Base-by-base conservation (phyloP, 306 rosid genomes). In the Abrus precatorius region DNA sequence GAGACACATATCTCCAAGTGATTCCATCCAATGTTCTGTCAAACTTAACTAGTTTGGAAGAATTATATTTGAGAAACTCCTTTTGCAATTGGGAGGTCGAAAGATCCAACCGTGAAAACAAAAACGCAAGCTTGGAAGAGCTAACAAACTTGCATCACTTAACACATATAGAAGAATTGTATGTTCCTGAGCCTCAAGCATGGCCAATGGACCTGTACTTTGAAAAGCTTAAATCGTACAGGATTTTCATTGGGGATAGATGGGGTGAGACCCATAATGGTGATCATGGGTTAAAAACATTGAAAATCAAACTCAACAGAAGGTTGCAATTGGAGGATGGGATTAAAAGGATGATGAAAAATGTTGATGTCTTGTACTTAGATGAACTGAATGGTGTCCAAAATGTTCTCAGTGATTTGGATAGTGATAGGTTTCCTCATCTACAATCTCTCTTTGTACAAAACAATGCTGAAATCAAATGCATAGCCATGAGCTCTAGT, bases 21-120 rank as follows among this genome's bases (percentile, higher is more conserved):
- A 36, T 63, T 63, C 69, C 69, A 36, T 11, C 48, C 30, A 13
- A 38, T 63, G 48, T 63, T 40, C 30, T 63, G 12, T 63, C 69
- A 27, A 63, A 63, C 1, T 38, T 63, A 41, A 7, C 48, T 12
- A 63, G 69, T 11, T 38, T 63, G 14, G 69, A 63, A 63, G 69
- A 63, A 38, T 13, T 63, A 63, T 63, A 63, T 63, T 63, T 63
- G 69, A 63, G 48, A 63, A 63, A 63, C 6, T 63, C 69, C 5
- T 63, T 63, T 7, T 5, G 2, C 38, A 63, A 63, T 38, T 63
- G 69, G 69, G 12, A 63, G 30, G 40, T n/a, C 6, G 69, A 38
- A 36, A 13, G 7, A 40, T 38, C 48, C 40, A 36, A 4, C 48
- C 36, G n/a, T 33, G 69, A 13, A 36, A 62, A 13, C 5, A 62